Percentiles rank a stretch among this genome's conserved stretches.
These are phyloP conservation scores for Ogataea sp. DNA, from an alignment of 805 yeast genomes.

Conservation along the genomic window DNA sequence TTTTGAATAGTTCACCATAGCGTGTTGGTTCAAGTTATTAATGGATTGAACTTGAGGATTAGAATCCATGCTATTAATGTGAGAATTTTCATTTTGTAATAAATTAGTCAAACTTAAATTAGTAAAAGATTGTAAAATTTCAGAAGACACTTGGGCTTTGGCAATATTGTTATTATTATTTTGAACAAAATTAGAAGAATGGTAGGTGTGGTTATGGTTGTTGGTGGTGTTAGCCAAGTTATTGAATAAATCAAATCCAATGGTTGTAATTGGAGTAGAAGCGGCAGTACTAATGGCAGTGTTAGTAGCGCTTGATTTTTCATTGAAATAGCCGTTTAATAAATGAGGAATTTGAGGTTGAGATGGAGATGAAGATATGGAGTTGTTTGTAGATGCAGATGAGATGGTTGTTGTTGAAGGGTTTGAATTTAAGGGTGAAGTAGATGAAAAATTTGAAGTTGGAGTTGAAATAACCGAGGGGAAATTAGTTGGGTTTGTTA, in stretches of 20 bases:
- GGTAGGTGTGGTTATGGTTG: too few species aligned
- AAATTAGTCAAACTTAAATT: too few species aligned
- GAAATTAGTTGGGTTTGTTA: neutral
- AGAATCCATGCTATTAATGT: slow-evolving; percentile 13
- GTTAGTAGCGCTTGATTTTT: neutral
- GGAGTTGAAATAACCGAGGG: neutral
- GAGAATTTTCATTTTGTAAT: too few species aligned
- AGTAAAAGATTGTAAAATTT: too few species aligned
- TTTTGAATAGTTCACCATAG: too few species aligned
- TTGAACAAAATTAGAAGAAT: too few species aligned
- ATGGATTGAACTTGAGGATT: slow-evolving; percentile 11
- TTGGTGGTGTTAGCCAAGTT: too few species aligned
- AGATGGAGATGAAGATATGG: slow-evolving; percentile 1
- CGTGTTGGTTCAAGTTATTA: neutral
- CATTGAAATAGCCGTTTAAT: neutral
- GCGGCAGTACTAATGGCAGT: neutral
- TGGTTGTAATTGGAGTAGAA: neutral
- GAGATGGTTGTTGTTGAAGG: neutral
- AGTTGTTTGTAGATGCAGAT: slow-evolving; percentile 5
- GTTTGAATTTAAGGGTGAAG: neutral
- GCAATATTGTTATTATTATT: too few species aligned
- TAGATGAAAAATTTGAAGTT: neutral
- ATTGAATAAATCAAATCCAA: neutral
- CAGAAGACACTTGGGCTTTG: too few species aligned
- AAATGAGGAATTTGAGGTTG: slow-evolving; percentile 1